A percentile compares a stretch with the other conserved stretches of the same genome.
These are phyloP conservation scores for Cubamyces sp. DNA, from an alignment of 768 basidiomycete genomes.

Conservation along the genomic window DNA sequence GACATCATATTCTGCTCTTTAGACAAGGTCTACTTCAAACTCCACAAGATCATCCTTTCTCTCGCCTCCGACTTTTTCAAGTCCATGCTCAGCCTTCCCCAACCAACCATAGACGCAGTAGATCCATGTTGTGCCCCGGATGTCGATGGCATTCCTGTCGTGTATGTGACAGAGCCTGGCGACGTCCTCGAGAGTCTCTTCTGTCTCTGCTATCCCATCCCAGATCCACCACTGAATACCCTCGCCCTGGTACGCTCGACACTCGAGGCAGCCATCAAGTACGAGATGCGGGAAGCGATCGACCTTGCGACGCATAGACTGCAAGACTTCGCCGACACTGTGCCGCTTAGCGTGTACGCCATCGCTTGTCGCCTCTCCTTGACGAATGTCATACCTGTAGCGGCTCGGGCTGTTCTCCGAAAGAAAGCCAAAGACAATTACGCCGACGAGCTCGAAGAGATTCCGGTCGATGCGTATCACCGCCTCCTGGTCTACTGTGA, in stretches of 20 bases:
- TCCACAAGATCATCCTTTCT: constrained; percentile 39
- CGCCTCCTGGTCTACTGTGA: constrained; percentile 11
- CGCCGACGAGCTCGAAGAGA: constrained; percentile 13
- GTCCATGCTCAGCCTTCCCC: constrained; percentile 37
- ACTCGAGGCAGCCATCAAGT: constrained; percentile 35
- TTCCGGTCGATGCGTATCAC: constrained; percentile 16
- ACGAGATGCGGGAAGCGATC: constrained; percentile 28
- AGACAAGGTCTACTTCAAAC: constrained; percentile 6
- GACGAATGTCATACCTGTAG: constrained; percentile 35
- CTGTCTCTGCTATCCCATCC: constrained; percentile 40
- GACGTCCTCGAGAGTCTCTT: constrained; percentile 9
- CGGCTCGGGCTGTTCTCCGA: constrained; percentile 4
- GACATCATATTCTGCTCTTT: constrained; percentile 2
- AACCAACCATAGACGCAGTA: constrained; percentile 17
- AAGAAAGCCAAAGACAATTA: not conserved
- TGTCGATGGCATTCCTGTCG: not conserved
- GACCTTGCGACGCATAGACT: constrained; percentile 2
- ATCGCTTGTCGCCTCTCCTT: constrained; percentile 39
- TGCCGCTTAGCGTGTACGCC: constrained; percentile 37
- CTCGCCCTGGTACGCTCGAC: not conserved
- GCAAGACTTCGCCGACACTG: constrained; percentile 30
- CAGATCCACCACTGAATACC: constrained; percentile 23
- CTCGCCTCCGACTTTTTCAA: constrained; percentile 41
- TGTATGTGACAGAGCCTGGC: constrained; percentile 5
- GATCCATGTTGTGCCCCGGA: too few relatives aligned